A percentile compares a stretch with the other conserved stretches of the same genome.
phyloP scores from a whole-genome alignment of 116 monocot genomes.

The Zostera marina region DNA sequence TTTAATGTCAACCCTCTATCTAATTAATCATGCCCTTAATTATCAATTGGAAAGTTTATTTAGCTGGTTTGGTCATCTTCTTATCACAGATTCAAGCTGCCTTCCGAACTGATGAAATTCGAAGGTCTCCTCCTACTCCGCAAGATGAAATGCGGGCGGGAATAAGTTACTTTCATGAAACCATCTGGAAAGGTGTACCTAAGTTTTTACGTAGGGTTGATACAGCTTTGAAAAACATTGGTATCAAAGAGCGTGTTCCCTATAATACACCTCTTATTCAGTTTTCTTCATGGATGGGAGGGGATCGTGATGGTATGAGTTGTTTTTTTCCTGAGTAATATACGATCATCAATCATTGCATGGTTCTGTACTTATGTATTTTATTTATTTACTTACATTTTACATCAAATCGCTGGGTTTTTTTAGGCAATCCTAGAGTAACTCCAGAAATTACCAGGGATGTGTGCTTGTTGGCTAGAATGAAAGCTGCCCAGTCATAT shows the following conservation, averaged over 20 bases:
- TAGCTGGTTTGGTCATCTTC: too few species aligned
- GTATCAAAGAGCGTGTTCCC: conserved; percentile 81
- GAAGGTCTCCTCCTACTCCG: conserved; percentile 83
- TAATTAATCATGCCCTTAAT: background rate
- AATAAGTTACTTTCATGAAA: conserved; percentile 97
- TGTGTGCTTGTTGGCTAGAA: conserved; percentile 86
- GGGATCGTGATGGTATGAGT: conserved; percentile 79
- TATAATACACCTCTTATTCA: conserved; percentile 97
- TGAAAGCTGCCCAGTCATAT: conserved; percentile 95
- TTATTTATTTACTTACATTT: background rate
- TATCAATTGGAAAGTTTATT: background rate
- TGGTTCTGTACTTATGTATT: background rate
- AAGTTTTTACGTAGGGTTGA: conserved; percentile 78
- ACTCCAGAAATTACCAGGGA: conserved; percentile 95
- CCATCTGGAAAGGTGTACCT: conserved; percentile 96
- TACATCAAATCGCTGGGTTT: background rate
- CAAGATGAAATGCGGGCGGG: conserved; percentile 97
- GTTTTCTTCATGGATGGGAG: conserved; percentile 99
- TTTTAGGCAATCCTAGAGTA: conserved; percentile 88
- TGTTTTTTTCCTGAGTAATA: background rate
- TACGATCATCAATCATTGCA: too few species aligned
- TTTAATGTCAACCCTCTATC: background rate
- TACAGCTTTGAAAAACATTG: conserved; percentile 82
- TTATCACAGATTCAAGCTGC: conserved; percentile 79
- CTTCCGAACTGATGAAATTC: conserved; percentile 93